A percentile compares a stretch with the other conserved stretches of the same genome.
These are phyloP conservation scores for Roridomyces roridus DNA, from an alignment of 768 basidiomycete species.

Conservation along the genomic window DNA sequence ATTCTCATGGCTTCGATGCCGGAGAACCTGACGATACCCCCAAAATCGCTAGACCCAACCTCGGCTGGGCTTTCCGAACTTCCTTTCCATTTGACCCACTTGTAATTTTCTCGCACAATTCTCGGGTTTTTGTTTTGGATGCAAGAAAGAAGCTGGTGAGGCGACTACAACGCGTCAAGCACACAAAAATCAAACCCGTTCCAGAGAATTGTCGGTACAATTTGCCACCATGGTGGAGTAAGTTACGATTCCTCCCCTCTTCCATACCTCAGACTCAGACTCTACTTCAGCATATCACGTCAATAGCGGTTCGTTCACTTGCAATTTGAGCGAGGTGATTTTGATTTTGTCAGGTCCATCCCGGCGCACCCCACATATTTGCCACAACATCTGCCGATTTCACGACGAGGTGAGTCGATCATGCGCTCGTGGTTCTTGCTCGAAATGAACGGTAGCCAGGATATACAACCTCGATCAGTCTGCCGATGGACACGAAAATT, in stretches of 20 bases:
- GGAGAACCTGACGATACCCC: background rate
- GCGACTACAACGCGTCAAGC: no score
- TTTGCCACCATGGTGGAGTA: conserved; percentile 80
- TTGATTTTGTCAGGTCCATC: conserved; percentile 56
- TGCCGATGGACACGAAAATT: conserved; percentile 49
- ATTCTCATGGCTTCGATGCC: background rate
- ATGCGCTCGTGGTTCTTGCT: background rate
- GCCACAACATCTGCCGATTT: conserved; percentile 79
- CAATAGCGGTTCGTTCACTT: conserved; percentile 60
- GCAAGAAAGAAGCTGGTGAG: conserved; percentile 34
- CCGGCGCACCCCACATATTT: conserved; percentile 58
- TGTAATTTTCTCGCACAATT: conserved; percentile 59
- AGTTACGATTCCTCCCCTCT: conserved; percentile 30
- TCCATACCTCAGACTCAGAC: background rate
- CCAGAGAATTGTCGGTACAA: conserved; percentile 44
- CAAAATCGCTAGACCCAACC: no score
- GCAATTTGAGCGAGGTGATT: background rate
- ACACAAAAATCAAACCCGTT: no score
- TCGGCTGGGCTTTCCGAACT: conserved; percentile 64
- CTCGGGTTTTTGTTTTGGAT: conserved; percentile 63
- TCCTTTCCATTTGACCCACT: conserved; percentile 58
- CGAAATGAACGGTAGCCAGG: conserved; percentile 33
- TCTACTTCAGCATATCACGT: conserved; percentile 57
- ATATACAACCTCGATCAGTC: conserved; percentile 66
- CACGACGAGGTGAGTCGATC: conserved; percentile 43